These are phyloP conservation scores for Alternaria sp. DNA, from an alignment of 2,329 filamentous ascomycete genomes.

Conservation along the genomic window DNA sequence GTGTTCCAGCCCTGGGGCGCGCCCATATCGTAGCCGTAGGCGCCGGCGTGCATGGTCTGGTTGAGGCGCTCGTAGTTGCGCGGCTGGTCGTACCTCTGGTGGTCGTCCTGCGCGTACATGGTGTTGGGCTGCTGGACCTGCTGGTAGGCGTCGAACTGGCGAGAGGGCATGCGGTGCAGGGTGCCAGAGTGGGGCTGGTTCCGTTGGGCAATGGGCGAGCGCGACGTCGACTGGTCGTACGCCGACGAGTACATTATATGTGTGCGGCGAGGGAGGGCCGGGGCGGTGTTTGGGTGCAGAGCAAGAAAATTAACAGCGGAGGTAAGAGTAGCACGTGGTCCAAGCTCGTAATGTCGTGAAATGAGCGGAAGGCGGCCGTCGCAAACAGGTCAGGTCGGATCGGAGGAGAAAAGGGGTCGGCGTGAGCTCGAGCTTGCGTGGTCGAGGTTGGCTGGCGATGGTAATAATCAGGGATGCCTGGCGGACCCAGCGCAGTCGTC, in stretches of 20 bases:
- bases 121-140: constrained; percentile 67
- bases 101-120: constrained; percentile 74
- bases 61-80: constrained; percentile 66
- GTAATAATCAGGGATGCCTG: constrained; percentile 26
- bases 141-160: constrained; percentile 77
- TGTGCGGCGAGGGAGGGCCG: constrained; percentile 12
- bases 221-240: constrained; percentile 57
- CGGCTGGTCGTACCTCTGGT: constrained; percentile 57
- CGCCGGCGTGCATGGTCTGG: constrained; percentile 63
- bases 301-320: constrained; percentile 34
- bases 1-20: constrained; percentile 82
- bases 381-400: constrained; percentile 9
- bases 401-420: constrained; percentile 19
- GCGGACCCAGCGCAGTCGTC: constrained; percentile 9
- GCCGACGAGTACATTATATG: constrained; percentile 44
- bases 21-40: constrained; percentile 72
- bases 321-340: constrained; percentile 16
- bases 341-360: constrained; percentile 22
- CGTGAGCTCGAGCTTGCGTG: constrained; percentile 26
- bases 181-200: constrained; percentile 62
- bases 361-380: constrained; percentile 20
- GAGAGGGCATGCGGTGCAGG: constrained; percentile 73
- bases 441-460: constrained; percentile 27
- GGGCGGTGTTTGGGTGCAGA: constrained; percentile 18
- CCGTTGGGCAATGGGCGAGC: constrained; percentile 77